Conservation (phyloP, 129 eudicot genomes). For the Flaveria brownii region DNA sequence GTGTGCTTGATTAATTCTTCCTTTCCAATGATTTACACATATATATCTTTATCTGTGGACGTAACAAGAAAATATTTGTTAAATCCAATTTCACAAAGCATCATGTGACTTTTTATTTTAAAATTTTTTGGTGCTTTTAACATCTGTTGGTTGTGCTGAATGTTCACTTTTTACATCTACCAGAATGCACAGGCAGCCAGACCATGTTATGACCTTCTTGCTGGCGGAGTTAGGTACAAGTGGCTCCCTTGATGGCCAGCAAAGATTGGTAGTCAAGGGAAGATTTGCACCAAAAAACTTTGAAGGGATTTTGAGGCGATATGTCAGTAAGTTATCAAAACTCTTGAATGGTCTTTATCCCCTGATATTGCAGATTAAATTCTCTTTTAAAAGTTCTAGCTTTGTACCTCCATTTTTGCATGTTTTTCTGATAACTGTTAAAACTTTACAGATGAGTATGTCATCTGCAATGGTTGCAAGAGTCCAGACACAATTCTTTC, state of each 20-base stretch:
- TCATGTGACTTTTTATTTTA: constrained; percentile 15
- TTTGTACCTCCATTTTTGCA: too few relatives aligned
- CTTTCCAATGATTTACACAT: too few relatives aligned
- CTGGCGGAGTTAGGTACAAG: constrained; percentile 88
- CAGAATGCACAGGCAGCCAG: constrained; percentile 83
- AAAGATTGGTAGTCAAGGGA: constrained; percentile 73
- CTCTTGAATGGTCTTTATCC: too few relatives aligned
- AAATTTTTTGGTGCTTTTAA: too few relatives aligned
- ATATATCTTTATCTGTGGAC: background rate
- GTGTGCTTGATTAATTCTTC: background rate
- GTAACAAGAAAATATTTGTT: too few relatives aligned
- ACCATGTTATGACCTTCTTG: constrained; percentile 87
- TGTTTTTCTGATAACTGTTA: constrained; percentile 5
- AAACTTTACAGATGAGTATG: constrained; percentile 40
- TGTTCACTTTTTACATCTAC: background rate
- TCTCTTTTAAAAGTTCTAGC: too few relatives aligned
- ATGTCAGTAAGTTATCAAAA: constrained; percentile 58
- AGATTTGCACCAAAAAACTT: constrained; percentile 77
- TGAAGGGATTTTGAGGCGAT: constrained; percentile 75
- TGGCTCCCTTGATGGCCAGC: constrained; percentile 81
- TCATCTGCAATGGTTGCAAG: constrained; percentile 50
- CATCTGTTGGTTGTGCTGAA: background rate
- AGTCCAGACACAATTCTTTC: constrained; percentile 46
- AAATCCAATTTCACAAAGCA: too few relatives aligned
- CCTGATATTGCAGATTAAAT: too few relatives aligned